phyloP scores from a whole-genome alignment of 2,329 filamentous ascomycete species.

The Fusarium sp. region DNA sequence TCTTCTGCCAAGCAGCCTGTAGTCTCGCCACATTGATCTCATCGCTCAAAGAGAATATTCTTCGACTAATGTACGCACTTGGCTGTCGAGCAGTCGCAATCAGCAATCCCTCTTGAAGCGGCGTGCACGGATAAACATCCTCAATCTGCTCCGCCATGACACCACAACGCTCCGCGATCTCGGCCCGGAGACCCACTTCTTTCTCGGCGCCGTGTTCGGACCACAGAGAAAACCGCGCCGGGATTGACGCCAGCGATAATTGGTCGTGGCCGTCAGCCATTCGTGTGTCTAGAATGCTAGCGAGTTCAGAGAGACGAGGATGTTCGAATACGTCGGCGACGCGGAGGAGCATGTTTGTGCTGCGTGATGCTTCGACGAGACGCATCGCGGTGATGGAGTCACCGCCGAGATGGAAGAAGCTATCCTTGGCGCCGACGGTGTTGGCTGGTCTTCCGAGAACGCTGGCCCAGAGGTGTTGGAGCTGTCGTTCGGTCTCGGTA shows the following conservation, averaged over 20 bases:
- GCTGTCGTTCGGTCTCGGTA: neutral
- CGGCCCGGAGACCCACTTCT: neutral
- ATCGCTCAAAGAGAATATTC: neutral
- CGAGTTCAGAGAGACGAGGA: neutral
- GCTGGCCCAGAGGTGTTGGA: neutral
- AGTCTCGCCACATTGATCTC: neutral
- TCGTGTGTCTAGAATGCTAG: neutral
- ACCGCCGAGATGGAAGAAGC: neutral
- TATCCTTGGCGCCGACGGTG: neutral
- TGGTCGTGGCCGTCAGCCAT: neutral
- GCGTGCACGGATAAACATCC: conserved; percentile 1
- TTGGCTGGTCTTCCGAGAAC: neutral
- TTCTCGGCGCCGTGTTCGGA: neutral
- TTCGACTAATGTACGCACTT: neutral
- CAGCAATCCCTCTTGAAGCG: neutral
- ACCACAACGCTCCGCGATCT: neutral
- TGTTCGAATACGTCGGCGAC: neutral
- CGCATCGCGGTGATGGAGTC: neutral
- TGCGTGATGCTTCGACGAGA: neutral
- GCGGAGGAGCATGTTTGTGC: neutral
- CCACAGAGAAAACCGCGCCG: neutral
- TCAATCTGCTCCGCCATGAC: neutral
- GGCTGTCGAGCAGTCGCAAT: neutral
- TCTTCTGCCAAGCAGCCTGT: neutral
- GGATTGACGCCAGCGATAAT: neutral